Base-by-base conservation (phyloP, 345 rosid genomes). In the Syzygium grande region DNA sequence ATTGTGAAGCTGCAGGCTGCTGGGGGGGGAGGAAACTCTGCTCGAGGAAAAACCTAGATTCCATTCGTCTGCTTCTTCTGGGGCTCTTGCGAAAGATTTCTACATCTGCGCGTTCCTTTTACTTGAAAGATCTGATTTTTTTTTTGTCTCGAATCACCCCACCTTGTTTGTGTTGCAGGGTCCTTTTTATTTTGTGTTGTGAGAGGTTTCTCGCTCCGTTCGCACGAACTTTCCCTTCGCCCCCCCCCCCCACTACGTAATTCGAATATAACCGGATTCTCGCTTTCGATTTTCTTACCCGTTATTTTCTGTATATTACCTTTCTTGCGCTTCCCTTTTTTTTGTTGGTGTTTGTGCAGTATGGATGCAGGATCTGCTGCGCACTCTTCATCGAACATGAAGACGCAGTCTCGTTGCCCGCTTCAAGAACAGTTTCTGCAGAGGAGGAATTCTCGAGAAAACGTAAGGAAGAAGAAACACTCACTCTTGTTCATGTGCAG, bases 311-410 rank as follows among this genome's bases (percentile, higher is more conserved):
- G n/a, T 58, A 21, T 63, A 52, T 85, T 15, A 11, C 23, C 49
- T 29, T 78, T 85, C 80, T 34, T 68, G 52, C 22, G 56, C 43
- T 51, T 54, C 25, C 43, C 51, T n/a, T 89, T 25, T 25, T 49
- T 21, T 56, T 86, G 51, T 9, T 46, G 63, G 68, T 84, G 43
- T 53, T 41, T 25, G 79, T 83, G 30, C 68, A 29, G 59, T 52
- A 91, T 90, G 92, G 90, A 91, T 85, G 90, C 90, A 86, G 90
- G 89, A 86, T 88, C 87, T 41, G 53, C 87, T 51, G 59, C 85
- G 30, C 84, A 68, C 83, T 86, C 91, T 51, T 89, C 88, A 46
- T 86, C 85, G n/a, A 86, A 11, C 34, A 52, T 49, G 77, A 90
- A 91, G 86, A 11, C 88, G 4, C 90, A 80, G 23, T 88, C 88